Conservation (phyloP, 345 rosid species). For the Clarkia xantiana region DNA sequence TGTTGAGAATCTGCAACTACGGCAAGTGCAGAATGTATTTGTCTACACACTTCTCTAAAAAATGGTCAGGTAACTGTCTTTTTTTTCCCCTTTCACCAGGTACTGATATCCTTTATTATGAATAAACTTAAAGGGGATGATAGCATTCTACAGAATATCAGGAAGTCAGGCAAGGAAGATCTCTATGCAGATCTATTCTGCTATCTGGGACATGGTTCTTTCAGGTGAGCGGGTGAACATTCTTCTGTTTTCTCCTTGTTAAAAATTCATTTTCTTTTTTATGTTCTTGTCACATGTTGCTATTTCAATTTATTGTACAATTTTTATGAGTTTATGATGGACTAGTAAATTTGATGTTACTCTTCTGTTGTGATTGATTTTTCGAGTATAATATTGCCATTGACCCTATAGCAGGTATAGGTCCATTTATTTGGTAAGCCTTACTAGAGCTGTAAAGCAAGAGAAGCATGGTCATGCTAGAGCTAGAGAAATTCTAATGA, state of each 20-base stretch:
- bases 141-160: conserved; percentile 37
- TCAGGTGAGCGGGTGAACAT: conserved; percentile 15
- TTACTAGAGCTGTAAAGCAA: too few relatives aligned
- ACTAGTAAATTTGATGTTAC: too few relatives aligned
- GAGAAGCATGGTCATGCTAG: too few relatives aligned
- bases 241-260: background rate
- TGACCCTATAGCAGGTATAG: too few relatives aligned
- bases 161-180: conserved; percentile 69
- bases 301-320: too few relatives aligned
- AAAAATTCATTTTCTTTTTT: background rate
- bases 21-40: background rate
- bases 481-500: too few relatives aligned
- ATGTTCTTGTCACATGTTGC: background rate
- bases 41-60: background rate
- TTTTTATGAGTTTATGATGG: too few relatives aligned
- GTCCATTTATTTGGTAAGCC: too few relatives aligned
- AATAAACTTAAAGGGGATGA: conserved; percentile 54
- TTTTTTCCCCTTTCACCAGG: conserved; percentile 24
- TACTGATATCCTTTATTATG: conserved; percentile 32
- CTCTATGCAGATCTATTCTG: conserved; percentile 64
- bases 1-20: conserved; percentile 1
- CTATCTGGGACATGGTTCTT: conserved; percentile 49
- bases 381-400: too few relatives aligned
- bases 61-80: background rate
- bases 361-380: too few relatives aligned